Base-by-base conservation (phyloP, 177 flowering plant species). In the Vitis hybrid region DNA sequence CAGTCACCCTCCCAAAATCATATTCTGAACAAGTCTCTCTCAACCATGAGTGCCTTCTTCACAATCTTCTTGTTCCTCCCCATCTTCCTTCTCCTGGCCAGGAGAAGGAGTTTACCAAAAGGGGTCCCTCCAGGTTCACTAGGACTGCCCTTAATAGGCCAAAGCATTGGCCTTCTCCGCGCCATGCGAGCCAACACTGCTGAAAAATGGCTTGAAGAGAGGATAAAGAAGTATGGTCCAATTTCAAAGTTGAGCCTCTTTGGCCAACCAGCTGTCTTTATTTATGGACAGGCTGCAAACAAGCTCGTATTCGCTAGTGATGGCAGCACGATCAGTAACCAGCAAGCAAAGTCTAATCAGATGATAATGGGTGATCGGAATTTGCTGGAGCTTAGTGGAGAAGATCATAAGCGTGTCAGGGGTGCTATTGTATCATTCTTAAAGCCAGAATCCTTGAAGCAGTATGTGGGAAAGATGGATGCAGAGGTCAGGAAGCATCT, bases 201-300 rank as follows among this genome's bases (percentile, higher is more conserved):
- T 11, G 86, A 80, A 6, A 55, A 78, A 59, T 82, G 83, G 82
- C 59, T 82, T 2, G 48, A 66, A 12, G 52, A 71, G 8, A 76
- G 82, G 52, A 48, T 73, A 4, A 34, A 6, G 8, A 78, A 76
- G 52, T 80, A 80, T 20, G 85, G 85, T 6, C 83, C 83, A 1
- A 51, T 80, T 61, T 82, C 80, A 12, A 82, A 82, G 75, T 73
- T 79, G 0, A 68, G 63, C 66, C 78, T 83, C 52, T 77, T 81
- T 19, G 84, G 86, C 0, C 77, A 67, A 22, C 81, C 82, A 15
- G 69, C 86, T 10, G 82, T 81, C 9, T 79, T 83, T 68, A 65
- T 83, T 0, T 22, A 71, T 52, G 86, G 84, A 50, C 79, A 65
- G 48, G 80, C 84, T 59, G 86, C 84, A 45, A 83, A 83, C 81